Evolutionary conservation across 106 monocot species (phyloP).

Genomic region (Agapanthus africanus): DNA sequence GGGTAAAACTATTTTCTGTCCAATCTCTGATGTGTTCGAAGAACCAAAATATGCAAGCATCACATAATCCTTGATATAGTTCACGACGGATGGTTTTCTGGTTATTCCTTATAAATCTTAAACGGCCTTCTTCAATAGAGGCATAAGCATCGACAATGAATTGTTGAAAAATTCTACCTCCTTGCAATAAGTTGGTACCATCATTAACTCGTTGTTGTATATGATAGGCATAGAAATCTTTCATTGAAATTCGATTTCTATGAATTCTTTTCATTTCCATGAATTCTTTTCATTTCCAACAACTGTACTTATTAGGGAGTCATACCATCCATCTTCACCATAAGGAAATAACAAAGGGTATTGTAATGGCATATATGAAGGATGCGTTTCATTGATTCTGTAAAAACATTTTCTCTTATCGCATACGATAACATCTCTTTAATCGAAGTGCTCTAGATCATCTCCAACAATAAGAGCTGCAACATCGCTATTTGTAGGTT

Average conservation of each 20-base stretch:
- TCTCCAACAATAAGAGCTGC: too few relatives aligned
- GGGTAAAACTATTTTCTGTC: constrained; percentile 12
- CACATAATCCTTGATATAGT: not conserved
- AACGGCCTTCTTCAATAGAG: constrained; percentile 5
- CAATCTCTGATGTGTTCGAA: not conserved
- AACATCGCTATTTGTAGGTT: too few relatives aligned
- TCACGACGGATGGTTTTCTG: constrained; percentile 12
- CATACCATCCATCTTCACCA: constrained; percentile 18
- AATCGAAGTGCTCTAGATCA: too few relatives aligned
- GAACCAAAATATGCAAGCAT: constrained; percentile 5
- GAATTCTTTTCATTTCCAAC: not conserved
- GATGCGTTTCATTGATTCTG: constrained; percentile 11
- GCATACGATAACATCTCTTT: constrained; percentile 20
- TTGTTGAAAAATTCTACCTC: constrained; percentile 12
- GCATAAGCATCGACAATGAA: constrained; percentile 25
- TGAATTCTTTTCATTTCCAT: not conserved
- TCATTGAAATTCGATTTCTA: not conserved
- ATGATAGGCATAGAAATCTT: constrained; percentile 13
- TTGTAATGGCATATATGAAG: constrained; percentile 15
- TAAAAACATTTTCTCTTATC: not conserved
- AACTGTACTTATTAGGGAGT: not conserved
- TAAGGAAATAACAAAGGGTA: constrained; percentile 25
- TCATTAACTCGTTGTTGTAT: constrained; percentile 9
- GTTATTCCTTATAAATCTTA: constrained; percentile 5
- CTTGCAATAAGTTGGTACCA: not conserved